Percentiles rank a stretch among this genome's conserved stretches.
Evolutionary conservation across 768 basidiomycete genomes (phyloP).

Genomic region (Candolleomyces eurysporus): DNA sequence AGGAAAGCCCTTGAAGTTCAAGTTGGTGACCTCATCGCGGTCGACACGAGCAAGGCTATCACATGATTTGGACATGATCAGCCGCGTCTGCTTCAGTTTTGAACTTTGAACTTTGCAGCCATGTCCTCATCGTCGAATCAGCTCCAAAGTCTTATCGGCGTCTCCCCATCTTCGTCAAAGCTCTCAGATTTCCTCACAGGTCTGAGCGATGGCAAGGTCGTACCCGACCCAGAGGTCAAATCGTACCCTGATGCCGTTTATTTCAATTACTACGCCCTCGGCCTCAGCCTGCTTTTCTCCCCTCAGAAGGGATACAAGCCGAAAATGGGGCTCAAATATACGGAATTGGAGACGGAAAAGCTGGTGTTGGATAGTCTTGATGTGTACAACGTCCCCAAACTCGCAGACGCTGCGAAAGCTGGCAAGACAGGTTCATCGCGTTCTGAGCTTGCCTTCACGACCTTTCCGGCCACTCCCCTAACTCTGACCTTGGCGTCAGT

Average conservation of each 20-base stretch:
- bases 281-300: conserved; percentile 77
- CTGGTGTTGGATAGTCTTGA: conserved; percentile 72
- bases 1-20: background rate
- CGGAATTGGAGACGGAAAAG: conserved; percentile 39
- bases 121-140: conserved; percentile 13
- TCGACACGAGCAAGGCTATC: background rate
- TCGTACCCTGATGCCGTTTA: conserved; percentile 82
- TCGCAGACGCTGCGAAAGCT: conserved; percentile 30
- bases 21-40: background rate
- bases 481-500: conserved; percentile 35
- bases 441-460: conserved; percentile 53
- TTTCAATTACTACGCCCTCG: conserved; percentile 78
- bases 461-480: conserved; percentile 58
- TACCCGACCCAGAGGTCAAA: conserved; percentile 61
- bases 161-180: conserved; percentile 43
- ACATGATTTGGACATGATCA: background rate
- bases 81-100: background rate
- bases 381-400: conserved; percentile 65
- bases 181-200: conserved; percentile 41
- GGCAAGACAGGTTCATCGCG: conserved; percentile 25
- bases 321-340: conserved; percentile 36
- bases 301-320: conserved; percentile 68
- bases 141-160: conserved; percentile 45
- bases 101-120: background rate
- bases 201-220: background rate